Conservation (phyloP, 306 rosid species). For the Vigna hirtella region DNA sequence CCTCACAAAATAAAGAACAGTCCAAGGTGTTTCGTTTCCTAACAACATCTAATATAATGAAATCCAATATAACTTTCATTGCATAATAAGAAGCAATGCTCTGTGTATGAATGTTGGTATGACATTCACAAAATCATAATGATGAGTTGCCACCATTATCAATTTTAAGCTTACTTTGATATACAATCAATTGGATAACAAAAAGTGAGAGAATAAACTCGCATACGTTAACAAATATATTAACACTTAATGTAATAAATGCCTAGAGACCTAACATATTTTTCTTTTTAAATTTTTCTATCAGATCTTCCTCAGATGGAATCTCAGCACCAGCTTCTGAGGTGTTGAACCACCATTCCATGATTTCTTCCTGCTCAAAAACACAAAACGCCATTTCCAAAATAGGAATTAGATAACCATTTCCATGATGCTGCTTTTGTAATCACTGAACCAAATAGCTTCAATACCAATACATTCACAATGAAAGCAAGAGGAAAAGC, state of each 20-base stretch:
- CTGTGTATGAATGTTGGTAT: not conserved
- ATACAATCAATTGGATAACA: slow-evolving; percentile 33
- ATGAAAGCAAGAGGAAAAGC: not conserved
- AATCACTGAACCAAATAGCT: not conserved
- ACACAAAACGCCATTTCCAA: slow-evolving; percentile 14
- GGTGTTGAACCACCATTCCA: slow-evolving; percentile 81
- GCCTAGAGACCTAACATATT: slow-evolving; percentile 64
- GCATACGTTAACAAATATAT: slow-evolving; percentile 1
- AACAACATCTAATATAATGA: not conserved
- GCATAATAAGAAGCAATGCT: slow-evolving; percentile 29
- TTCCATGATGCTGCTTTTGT: not conserved
- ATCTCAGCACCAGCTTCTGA: slow-evolving; percentile 53
- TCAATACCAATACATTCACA: no score
- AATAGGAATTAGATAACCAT: not conserved
- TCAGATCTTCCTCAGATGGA: slow-evolving; percentile 69
- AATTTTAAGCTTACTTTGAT: slow-evolving; percentile 8
- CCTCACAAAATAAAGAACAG: no score
- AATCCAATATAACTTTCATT: slow-evolving; percentile 11
- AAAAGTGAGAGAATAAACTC: slow-evolving; percentile 7
- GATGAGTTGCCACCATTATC: slow-evolving; percentile 17
- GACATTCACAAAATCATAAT: slow-evolving; percentile 17
- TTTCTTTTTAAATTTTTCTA: slow-evolving; percentile 59
- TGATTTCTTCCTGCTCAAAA: slow-evolving; percentile 81
- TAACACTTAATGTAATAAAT: not conserved
- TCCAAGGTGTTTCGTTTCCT: no score